phyloP scores from a whole-genome alignment of 768 basidiomycete genomes.

The Kwoniella sp. region DNA sequence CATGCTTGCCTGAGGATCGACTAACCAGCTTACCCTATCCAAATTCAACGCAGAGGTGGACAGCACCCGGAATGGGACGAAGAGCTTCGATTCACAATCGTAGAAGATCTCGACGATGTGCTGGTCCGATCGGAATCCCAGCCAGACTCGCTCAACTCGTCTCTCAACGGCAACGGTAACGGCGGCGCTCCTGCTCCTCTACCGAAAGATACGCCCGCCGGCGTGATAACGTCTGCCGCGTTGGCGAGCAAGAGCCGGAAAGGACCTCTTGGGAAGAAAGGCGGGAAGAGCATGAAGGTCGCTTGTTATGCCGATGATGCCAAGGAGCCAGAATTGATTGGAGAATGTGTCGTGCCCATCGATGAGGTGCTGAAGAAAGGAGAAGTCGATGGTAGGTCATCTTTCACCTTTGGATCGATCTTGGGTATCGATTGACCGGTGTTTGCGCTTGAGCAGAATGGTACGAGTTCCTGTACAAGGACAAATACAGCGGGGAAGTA shows the following conservation, averaged over 20 bases:
- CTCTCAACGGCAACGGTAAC: too few relatives aligned
- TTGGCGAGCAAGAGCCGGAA: constrained; percentile 46
- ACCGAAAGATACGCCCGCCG: constrained; percentile 32
- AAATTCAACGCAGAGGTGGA: constrained; percentile 64
- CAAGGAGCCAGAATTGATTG: constrained; percentile 76
- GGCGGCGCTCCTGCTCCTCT: constrained; percentile 27
- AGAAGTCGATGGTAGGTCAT: constrained; percentile 81
- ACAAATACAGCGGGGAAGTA: constrained; percentile 75
- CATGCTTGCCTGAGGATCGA: neutral
- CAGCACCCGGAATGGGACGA: constrained; percentile 94
- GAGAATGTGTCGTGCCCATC: constrained; percentile 74
- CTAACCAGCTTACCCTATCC: constrained; percentile 6
- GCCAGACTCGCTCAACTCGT: constrained; percentile 27
- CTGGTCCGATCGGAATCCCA: constrained; percentile 43
- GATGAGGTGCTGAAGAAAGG: constrained; percentile 77
- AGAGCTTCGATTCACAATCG: constrained; percentile 78
- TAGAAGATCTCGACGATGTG: constrained; percentile 60
- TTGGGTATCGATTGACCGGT: constrained; percentile 3
- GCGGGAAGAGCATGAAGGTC: constrained; percentile 65
- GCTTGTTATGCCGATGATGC: constrained; percentile 80
- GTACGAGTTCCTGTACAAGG: constrained; percentile 86
- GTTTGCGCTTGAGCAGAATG: constrained; percentile 69
- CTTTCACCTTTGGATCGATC: neutral
- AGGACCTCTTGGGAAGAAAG: constrained; percentile 42
- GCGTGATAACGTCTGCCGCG: constrained; percentile 38